Conservation (phyloP, 139 green algal species). For the Chlamydomonas urium region DNA sequence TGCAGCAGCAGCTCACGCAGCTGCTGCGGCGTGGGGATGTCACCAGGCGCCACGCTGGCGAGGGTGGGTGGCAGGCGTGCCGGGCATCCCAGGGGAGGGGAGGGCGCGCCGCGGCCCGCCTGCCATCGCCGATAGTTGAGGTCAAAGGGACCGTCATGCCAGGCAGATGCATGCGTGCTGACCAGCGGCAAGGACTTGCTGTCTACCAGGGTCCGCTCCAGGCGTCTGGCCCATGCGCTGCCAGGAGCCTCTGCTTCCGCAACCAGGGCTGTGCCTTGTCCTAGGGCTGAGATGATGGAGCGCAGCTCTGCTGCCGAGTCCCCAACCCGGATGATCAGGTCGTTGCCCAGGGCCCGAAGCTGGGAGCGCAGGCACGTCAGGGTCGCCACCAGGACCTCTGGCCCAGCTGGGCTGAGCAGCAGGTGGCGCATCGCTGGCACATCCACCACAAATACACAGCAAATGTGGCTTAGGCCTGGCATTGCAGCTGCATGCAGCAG, state of each 20-base stretch:
- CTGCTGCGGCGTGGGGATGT: neutral
- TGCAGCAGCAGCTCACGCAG: neutral
- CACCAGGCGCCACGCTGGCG: neutral
- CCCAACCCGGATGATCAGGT: conserved; percentile 1
- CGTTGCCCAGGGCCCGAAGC: neutral
- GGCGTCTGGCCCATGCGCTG: too few relatives aligned
- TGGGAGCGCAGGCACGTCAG: neutral
- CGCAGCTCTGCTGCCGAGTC: too few relatives aligned
- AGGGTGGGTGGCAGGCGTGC: neutral
- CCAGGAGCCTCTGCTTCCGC: too few relatives aligned
- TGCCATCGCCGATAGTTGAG: neutral
- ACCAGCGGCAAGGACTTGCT: too few relatives aligned
- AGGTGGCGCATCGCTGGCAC: neutral
- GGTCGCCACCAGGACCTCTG: neutral
- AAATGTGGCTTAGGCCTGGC: neutral
- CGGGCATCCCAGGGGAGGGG: neutral
- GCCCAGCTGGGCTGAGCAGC: neutral
- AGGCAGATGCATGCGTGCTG: neutral
- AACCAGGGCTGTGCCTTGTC: too few relatives aligned
- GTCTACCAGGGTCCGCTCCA: too few relatives aligned
- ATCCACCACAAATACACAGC: neutral
- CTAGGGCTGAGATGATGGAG: too few relatives aligned
- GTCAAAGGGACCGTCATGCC: neutral
- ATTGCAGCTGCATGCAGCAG: neutral
- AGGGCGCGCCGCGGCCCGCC: neutral